Base-by-base conservation (phyloP, 352 stramenopile genomes). In the Hyaloperonospora arabidopsidis region DNA sequence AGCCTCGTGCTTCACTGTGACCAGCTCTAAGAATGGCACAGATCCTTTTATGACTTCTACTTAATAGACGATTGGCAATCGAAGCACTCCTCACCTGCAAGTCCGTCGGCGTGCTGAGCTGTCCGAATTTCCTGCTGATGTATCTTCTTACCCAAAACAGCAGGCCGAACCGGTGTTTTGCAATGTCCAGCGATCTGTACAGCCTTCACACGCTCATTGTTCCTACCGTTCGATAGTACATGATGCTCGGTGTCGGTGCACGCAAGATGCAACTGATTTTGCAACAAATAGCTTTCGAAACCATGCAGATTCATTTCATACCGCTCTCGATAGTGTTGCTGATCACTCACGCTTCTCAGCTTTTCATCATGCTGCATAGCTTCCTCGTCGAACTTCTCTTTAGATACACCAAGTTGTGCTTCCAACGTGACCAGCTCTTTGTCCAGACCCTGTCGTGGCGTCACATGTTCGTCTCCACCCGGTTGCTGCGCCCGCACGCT, bases 121-220 rank as follows among this genome's bases (percentile, higher is more conserved):
- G 63, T 49, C 49, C n/a, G 18, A 3, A 63, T 5, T 47, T 67
- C 62, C 8, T 64, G 52, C 32, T 63, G 49, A 25, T 63, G 45
- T 8, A 41, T 23, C 15, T 56, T 56, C 12, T 67, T n/a, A 64
- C 50, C 49, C 35, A 58, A 58, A 14, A 40, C 15, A 11, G 67
- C 32, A 11, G 34, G 15, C 14, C 23, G 40, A 21, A 17, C 19
- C 28, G 40, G 34, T 51, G 63, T 58, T 19, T 67, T 53, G 18
- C 55, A 38, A 23, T 67, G 39, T 21, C 28, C 39, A 45, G 36
- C 32, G 49, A 25, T 13, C 44, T 64, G 17, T 13, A 6, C 51
- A 21, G 8, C 10, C 7, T 57, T 19, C 7, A 22, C n/a, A 3
- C 52, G 8, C 17, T 50, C 56, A 22, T 45, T 6, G n/a, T 48